A percentile compares a stretch with the other conserved stretches of the same genome.
These are phyloP conservation scores for Zygotorulaspora mrakii DNA, from an alignment of 1,139 yeast species.

Conservation along the genomic window DNA sequence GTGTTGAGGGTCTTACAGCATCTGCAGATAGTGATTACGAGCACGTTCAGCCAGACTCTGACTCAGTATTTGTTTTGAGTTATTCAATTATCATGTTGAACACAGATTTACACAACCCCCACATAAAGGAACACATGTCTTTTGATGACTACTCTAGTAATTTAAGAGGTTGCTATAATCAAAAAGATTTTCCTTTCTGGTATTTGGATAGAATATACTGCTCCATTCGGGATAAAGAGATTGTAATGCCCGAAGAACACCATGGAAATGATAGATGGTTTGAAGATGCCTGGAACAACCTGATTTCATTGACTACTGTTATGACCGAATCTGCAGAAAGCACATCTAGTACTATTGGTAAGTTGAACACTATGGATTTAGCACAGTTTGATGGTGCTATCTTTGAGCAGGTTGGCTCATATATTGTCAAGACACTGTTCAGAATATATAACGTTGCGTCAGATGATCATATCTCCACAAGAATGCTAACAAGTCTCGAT, in stretches of 20 bases:
- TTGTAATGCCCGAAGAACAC: slow-evolving; percentile 97
- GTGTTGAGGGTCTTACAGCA: slow-evolving; percentile 33
- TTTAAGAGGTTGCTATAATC: slow-evolving; percentile 71
- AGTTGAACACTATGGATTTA: slow-evolving; percentile 34
- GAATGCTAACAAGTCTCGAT: slow-evolving; percentile 83
- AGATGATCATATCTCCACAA: slow-evolving; percentile 83
- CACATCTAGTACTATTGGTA: slow-evolving; percentile 22
- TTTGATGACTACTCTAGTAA: slow-evolving; percentile 76
- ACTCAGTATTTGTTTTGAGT: slow-evolving; percentile 67
- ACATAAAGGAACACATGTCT: slow-evolving; percentile 82
- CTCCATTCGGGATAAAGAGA: slow-evolving; percentile 81
- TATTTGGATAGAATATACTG: slow-evolving; percentile 74
- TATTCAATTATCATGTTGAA: slow-evolving; percentile 75
- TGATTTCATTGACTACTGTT: slow-evolving; percentile 52
- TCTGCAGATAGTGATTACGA: slow-evolving; percentile 37
- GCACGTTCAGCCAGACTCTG: slow-evolving; percentile 63
- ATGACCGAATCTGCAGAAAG: slow-evolving; percentile 33
- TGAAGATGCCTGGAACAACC: slow-evolving; percentile 88
- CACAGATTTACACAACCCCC: slow-evolving; percentile 76
- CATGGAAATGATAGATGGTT: slow-evolving; percentile 82
- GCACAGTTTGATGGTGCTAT: slow-evolving; percentile 62
- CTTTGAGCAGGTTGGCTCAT: slow-evolving; percentile 59
- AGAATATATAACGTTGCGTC: slow-evolving; percentile 81
- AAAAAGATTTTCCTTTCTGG: slow-evolving; percentile 79
- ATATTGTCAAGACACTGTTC: slow-evolving; percentile 64